A percentile compares a stretch with the other conserved stretches of the same genome.
These are phyloP conservation scores for Suillus fuscotomentosus DNA, from an alignment of 768 basidiomycete species.

Conservation along the genomic window DNA sequence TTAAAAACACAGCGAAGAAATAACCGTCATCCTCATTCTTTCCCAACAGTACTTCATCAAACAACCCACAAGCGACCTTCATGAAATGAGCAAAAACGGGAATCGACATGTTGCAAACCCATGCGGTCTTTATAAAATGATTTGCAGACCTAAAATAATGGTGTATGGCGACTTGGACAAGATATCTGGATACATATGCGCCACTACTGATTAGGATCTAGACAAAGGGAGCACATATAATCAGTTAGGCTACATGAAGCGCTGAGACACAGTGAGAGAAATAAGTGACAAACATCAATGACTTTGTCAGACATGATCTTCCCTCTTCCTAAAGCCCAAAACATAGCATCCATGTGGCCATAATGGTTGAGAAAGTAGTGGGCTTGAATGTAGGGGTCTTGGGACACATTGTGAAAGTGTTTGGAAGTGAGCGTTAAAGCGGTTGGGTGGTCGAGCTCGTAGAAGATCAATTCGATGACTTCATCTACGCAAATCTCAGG, in stretches of 20 bases:
- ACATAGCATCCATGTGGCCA: slow-evolving; percentile 68
- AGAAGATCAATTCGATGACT: slow-evolving; percentile 71
- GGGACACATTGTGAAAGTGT: slow-evolving; percentile 60
- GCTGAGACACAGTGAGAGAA: slow-evolving; percentile 19
- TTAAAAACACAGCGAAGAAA: slow-evolving; percentile 62
- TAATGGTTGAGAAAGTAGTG: slow-evolving; percentile 76
- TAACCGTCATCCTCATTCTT: slow-evolving; percentile 79
- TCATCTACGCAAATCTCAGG: slow-evolving; percentile 41
- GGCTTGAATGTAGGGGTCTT: slow-evolving; percentile 74
- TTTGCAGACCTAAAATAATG: slow-evolving; percentile 73
- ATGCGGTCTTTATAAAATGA: slow-evolving; percentile 73
- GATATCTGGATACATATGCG: slow-evolving; percentile 76
- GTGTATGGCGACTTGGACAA: slow-evolving; percentile 74
- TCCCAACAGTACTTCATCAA: slow-evolving; percentile 63
- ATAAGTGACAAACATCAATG: slow-evolving; percentile 57
- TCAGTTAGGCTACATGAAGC: slow-evolving; percentile 11
- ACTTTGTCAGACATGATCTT: slow-evolving; percentile 62
- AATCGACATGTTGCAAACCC: slow-evolving; percentile 67
- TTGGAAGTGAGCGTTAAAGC: slow-evolving; percentile 55
- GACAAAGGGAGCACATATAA: slow-evolving; percentile 23
- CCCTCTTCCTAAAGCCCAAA: slow-evolving; percentile 72
- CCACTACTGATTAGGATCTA: slow-evolving; percentile 75
- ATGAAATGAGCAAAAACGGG: slow-evolving; percentile 65
- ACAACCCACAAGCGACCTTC: slow-evolving; percentile 52
- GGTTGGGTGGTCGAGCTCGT: slow-evolving; percentile 65